Conservation (phyloP, 2,329 filamentous ascomycete species). For the Lasiodiplodia hormozganensis region DNA sequence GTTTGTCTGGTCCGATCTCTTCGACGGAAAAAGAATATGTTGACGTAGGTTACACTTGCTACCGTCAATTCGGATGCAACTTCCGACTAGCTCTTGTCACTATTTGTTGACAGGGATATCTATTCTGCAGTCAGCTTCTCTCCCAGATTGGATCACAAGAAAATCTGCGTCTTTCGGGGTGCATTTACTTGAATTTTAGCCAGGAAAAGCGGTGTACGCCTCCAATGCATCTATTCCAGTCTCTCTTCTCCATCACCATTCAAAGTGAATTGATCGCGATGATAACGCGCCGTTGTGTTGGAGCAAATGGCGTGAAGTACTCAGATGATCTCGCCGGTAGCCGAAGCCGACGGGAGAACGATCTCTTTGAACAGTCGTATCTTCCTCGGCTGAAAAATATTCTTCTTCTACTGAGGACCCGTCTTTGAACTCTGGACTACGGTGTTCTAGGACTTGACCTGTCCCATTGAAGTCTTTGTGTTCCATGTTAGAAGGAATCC, state of each 20-base stretch:
- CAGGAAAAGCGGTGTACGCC: neutral
- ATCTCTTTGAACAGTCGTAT: neutral
- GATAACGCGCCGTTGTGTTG: neutral
- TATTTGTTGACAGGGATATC: too few species aligned
- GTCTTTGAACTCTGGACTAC: neutral
- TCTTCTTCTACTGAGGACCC: neutral
- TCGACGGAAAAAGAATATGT: too few species aligned
- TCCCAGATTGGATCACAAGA: too few species aligned
- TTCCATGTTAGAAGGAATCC: neutral
- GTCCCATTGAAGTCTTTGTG: neutral
- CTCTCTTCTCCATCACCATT: neutral
- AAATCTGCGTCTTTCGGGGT: neutral
- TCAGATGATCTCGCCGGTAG: neutral
- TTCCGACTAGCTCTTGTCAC: too few species aligned
- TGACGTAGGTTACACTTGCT: too few species aligned
- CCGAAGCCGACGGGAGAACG: neutral
- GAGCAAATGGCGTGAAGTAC: neutral
- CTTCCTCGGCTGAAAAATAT: neutral
- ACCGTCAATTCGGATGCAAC: too few species aligned
- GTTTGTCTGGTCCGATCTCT: too few species aligned
- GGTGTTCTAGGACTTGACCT: neutral
- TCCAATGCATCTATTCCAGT: neutral
- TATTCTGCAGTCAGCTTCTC: too few species aligned
- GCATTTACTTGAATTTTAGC: neutral
- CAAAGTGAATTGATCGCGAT: neutral